Base-by-base conservation (phyloP, 2,329 filamentous ascomycete species). In the Calonectria montana region DNA sequence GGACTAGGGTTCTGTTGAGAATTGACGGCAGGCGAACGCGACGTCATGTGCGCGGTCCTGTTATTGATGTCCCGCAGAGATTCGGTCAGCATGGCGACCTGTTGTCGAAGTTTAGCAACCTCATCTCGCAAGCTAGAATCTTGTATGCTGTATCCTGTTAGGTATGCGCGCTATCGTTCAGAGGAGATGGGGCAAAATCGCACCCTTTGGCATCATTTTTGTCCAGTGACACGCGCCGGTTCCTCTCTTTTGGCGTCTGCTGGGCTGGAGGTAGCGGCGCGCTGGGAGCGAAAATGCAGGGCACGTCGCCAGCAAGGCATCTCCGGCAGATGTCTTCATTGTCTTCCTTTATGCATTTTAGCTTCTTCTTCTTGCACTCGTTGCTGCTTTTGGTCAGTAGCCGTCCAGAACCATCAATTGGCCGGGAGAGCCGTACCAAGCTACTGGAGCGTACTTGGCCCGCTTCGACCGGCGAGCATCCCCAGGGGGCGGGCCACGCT, bases 351-450 rank as follows among this genome's bases (percentile, higher is more conserved):
- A 83, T 76, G 71, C 84, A 86, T 66, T 85, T 86, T 63, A 85
- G 81, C 69, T 85, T 85, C 31, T 82, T 76, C 41, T 82, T 83
- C 69, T 85, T 84, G 71, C 84, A 86, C 43, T 85, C 83, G 57
- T 85, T 80, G 41, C 82, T 81, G 35, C 10, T 41, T 10, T 12
- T 6, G 6, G 63, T 79, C 53, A 79, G 63, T 31, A 43, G 23
- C 39, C 29, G 48, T 7, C 43, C n/a, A 8, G 3, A 6, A 23
- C 2, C 8, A 37, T 1, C 4, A 27, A 65, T 55, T 25, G 29
- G 10, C 7, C 16, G 23, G 21, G 29, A 9, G 29, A 23, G 21
- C 63, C 79, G 59, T 73, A 84, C 83, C 82, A 84, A 8, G 83
- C 83, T 4, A 82, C 79, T 2, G 83, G 74, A 1, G 83, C 83